Percentiles rank a stretch among this genome's conserved stretches.
Conservation (phyloP, 306 rosid species). For the Leucaena leucocephala region DNA sequence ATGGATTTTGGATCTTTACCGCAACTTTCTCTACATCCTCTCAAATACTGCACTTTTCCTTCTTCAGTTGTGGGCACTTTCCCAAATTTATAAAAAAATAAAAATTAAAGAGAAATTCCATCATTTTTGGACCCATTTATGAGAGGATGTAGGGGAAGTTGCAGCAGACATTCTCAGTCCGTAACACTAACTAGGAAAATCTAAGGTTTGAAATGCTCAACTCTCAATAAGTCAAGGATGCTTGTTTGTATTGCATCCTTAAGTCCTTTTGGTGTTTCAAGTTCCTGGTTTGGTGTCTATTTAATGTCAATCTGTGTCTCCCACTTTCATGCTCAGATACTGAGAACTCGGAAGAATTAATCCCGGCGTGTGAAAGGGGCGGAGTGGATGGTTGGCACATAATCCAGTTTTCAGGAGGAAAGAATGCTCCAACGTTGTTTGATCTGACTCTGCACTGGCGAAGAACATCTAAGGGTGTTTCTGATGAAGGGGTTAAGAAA, state of each 20-base stretch:
- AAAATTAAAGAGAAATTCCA: background rate
- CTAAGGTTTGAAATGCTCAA: background rate
- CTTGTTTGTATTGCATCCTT: background rate
- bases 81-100: too few species aligned
- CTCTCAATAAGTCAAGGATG: background rate
- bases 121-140: background rate
- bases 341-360: slow-evolving; percentile 61
- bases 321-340: slow-evolving; percentile 39
- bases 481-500: background rate
- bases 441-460: slow-evolving; percentile 65
- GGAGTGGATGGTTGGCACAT: slow-evolving; percentile 72
- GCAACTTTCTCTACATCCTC: background rate
- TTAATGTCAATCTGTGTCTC: slow-evolving; percentile 9
- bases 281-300: background rate
- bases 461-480: slow-evolving; percentile 14
- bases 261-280: background rate
- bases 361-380: slow-evolving; percentile 53
- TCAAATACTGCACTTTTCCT: background rate
- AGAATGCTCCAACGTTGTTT: slow-evolving; percentile 65
- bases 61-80: too few species aligned
- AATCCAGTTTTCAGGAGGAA: slow-evolving; percentile 87
- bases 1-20: background rate
- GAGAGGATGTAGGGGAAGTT: too few species aligned
- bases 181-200: background rate
- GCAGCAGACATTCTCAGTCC: background rate